A percentile compares a stretch with the other conserved stretches of the same genome.
These are phyloP conservation scores for Linnemannia elongata DNA, from an alignment of 192 early-diverging fungal genomes.

Conservation along the genomic window DNA sequence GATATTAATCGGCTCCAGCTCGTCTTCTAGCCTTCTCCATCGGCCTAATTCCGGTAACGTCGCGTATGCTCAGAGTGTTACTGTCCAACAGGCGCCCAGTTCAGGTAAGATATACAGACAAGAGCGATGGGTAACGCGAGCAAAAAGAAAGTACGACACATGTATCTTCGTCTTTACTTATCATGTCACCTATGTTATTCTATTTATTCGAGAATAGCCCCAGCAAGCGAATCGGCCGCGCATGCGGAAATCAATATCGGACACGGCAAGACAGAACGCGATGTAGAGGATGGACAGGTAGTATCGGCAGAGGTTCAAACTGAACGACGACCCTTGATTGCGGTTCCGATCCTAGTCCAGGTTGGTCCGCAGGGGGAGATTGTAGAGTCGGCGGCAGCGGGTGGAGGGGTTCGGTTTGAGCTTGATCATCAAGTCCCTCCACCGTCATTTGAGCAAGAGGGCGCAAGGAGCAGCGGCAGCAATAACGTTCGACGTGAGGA, in stretches of 20 bases:
- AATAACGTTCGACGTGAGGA: background rate
- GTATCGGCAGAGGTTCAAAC: background rate
- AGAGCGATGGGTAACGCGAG: background rate
- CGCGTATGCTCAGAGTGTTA: background rate
- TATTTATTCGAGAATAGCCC: background rate
- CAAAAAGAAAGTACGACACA: too few relatives aligned
- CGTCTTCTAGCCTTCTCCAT: background rate
- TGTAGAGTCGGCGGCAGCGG: background rate
- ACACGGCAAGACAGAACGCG: background rate
- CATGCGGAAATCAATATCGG: background rate
- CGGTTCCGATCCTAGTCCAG: slow-evolving; percentile 14
- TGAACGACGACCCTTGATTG: slow-evolving; percentile 12
- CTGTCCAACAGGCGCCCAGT: background rate
- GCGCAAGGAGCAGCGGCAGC: background rate
- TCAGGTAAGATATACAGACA: background rate
- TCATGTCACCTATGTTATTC: too few relatives aligned
- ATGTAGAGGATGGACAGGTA: background rate
- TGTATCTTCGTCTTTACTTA: too few relatives aligned
- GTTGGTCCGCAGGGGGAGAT: background rate
- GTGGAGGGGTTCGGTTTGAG: slow-evolving; percentile 1
- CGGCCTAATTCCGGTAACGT: background rate
- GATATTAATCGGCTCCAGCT: slow-evolving; percentile 1
- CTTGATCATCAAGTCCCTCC: slow-evolving; percentile 21
- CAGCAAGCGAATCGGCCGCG: background rate
- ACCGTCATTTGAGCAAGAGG: background rate